Conservation (phyloP, 352 stramenopile genomes). For the Globisporangium takayamanum region DNA sequence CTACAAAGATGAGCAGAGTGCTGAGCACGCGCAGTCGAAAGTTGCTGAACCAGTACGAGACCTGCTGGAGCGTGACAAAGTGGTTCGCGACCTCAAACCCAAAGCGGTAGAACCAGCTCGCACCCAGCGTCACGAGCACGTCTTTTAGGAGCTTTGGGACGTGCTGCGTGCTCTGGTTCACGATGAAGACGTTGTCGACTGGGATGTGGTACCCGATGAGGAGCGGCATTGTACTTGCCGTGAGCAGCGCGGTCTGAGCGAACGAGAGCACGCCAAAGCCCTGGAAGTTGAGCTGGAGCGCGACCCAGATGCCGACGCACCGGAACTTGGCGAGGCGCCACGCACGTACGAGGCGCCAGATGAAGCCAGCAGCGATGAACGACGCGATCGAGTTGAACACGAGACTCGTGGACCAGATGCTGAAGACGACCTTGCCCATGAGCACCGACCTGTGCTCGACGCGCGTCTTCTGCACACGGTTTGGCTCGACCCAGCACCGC, state of each 20-base stretch:
- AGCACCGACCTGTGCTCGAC: conserved; percentile 18
- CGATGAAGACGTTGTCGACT: conserved; percentile 23
- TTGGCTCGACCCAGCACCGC: conserved; percentile 33
- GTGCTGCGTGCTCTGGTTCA: conserved; percentile 3
- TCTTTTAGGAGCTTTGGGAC: conserved; percentile 22
- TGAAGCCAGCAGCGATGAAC: conserved; percentile 20
- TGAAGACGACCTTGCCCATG: conserved; percentile 27
- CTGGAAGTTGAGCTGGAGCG: conserved; percentile 30
- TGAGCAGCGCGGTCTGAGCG: conserved; percentile 22
- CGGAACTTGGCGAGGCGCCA: conserved; percentile 20
- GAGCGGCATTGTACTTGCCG: conserved; percentile 21
- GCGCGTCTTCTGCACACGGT: conserved; percentile 14
- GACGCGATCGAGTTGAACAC: conserved; percentile 28
- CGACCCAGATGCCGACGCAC: conserved; percentile 24
- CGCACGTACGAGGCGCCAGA: conserved; percentile 16
- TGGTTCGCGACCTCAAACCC: conserved; percentile 24
- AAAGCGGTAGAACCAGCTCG: conserved; percentile 26
- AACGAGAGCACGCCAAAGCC: conserved; percentile 27
- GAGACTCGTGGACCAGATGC: conserved; percentile 34
- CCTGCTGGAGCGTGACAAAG: conserved; percentile 12
- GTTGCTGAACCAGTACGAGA: conserved; percentile 20
- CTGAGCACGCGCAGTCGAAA: conserved; percentile 13
- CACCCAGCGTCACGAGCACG: conserved; percentile 20
- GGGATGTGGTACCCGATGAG: conserved; percentile 27
- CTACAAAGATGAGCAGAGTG: conserved; percentile 11